Conservation (phyloP, 2,329 filamentous ascomycete genomes). For the Annulohypoxylon truncatum region DNA sequence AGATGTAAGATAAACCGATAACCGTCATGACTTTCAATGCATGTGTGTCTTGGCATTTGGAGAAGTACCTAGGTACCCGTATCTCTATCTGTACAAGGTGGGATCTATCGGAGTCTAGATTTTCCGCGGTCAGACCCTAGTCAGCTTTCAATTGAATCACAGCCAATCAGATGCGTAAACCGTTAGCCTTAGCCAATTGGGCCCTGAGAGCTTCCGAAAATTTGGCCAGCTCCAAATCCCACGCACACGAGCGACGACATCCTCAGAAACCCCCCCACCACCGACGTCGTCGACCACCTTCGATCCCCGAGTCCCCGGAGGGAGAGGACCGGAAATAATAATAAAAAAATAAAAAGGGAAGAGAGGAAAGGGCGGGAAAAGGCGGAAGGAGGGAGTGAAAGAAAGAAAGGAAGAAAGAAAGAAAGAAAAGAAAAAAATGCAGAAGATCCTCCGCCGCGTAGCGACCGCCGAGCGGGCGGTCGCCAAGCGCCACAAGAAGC, state of each 20-base stretch:
- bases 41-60: conserved; percentile 23
- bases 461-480: conserved; percentile 53
- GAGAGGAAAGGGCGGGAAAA: not conserved
- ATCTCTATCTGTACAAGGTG: not conserved
- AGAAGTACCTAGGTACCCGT: conserved; percentile 11
- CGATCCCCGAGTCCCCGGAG: not conserved
- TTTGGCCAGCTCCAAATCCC: conserved; percentile 27
- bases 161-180: conserved; percentile 9
- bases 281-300: not conserved
- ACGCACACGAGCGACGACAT: conserved; percentile 16
- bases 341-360: not conserved
- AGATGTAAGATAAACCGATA: conserved; percentile 3
- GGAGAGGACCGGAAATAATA: not conserved
- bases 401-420: not conserved
- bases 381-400: too few species aligned
- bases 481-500: conserved; percentile 49
- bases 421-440: conserved; percentile 41
- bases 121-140: conserved; percentile 22
- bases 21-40: conserved; percentile 4
- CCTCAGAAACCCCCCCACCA: conserved; percentile 9
- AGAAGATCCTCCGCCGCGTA: conserved; percentile 52
- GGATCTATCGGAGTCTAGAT: conserved; percentile 31
- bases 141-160: not conserved
- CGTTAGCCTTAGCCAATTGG: conserved; percentile 12
- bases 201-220: conserved; percentile 14